Evolutionary conservation across 2,329 filamentous ascomycete genomes (phyloP), one percentile per base, ranked within the genome.

Genomic region (Alternaria ventricosa): DNA sequence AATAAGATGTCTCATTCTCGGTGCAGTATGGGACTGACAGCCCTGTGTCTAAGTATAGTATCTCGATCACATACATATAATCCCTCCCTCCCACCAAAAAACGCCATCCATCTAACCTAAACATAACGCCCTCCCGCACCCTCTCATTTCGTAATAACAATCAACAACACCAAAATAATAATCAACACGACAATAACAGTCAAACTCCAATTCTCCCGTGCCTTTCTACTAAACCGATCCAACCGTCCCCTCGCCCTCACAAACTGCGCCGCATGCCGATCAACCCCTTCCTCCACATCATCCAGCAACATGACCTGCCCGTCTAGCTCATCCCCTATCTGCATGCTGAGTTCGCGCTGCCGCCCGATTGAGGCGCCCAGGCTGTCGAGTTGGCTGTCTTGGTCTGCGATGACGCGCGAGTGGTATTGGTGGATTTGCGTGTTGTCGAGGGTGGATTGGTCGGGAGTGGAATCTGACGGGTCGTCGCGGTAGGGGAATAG

Each of bases 261-360:
- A 55, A 99, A 84, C 54, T 92, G 89, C 25, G 84, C 85, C 78
- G 91, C 87, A 81, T 98, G 94, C 61, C 94, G 84, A 78, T 97
- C 94, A 8, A 94, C 92, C 20, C 90, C 87, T 47, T 87, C 87
- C 76, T 98, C 96, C 47, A 96, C 89, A 73, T 97, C 95, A 78
- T 97, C 95, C 28, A 99, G 85, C 84, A 99, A 85, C 71, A 91
- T 86, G 41, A 96, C 92, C 75, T 99, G 96, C 71, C 89, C 91
- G 73, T 98, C 96, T 36, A 99, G 86, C 84, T 99, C 96, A 78
- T 97, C 92, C 28, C 96, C 95, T 74, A 99, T 98, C 83, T 96
- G 93, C 83, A 97, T 96, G 77, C 91, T 94, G 65, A 99, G 85
- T 82, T 98, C 93, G 54, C 96, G 87, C 83, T 98, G 96, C 43